These are phyloP conservation scores for Wallacemonas collosoma DNA, from an alignment of 208 protist species.

Conservation along the genomic window DNA sequence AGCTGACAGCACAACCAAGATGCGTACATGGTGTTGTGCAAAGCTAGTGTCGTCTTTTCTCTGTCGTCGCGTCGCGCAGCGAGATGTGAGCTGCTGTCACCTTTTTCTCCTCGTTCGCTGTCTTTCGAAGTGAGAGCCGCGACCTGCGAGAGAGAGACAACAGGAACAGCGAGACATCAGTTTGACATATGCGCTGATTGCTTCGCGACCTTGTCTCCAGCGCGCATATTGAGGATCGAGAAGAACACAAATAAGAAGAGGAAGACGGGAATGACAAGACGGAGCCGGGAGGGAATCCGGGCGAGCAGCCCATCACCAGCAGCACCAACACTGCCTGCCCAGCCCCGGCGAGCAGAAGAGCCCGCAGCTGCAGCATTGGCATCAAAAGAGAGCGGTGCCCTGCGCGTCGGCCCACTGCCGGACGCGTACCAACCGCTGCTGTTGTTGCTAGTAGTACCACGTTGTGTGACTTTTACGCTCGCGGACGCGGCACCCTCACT, in stretches of 20 bases:
- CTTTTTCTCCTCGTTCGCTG: no score
- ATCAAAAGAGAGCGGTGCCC: conserved; percentile 1
- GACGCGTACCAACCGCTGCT: not conserved
- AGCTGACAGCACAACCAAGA: no score
- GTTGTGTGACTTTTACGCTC: no score
- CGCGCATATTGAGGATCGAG: conserved; percentile 22
- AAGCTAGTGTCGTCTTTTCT: no score
- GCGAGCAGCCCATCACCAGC: not conserved
- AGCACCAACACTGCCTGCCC: not conserved
- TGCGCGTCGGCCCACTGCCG: not conserved
- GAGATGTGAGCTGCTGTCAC: no score
- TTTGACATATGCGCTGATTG: not conserved
- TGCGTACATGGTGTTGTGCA: no score
- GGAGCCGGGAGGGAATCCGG: conserved; percentile 24
- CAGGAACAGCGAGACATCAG: not conserved
- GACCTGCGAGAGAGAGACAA: not conserved
- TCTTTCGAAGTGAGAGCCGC: no score
- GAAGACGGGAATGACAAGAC: conserved; percentile 23
- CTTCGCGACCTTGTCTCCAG: conserved; percentile 3
- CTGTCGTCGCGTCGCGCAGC: no score
- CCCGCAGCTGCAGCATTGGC: not conserved
- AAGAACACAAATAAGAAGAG: conserved; percentile 12
- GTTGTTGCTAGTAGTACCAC: not conserved
- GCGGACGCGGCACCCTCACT: no score
- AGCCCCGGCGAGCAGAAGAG: not conserved